Conservation (phyloP, 139 green algal genomes). For the Haematococcus lacustris region DNA sequence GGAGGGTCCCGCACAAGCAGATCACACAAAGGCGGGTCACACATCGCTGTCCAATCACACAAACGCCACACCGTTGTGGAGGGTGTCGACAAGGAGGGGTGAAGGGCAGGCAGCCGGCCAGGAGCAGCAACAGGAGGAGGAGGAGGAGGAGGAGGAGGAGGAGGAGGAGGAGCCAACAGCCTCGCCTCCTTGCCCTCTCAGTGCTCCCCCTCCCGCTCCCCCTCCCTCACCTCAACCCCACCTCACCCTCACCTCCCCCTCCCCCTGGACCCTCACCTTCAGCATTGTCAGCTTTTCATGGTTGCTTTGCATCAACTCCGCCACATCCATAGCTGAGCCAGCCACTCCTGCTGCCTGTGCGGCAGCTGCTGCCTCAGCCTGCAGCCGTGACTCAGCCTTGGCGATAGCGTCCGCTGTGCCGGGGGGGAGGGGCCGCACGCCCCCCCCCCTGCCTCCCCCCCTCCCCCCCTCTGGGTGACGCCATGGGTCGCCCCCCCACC, state of each 20-base stretch:
- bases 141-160: neutral
- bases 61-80: too few relatives aligned
- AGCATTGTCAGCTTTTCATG: slow-evolving; percentile 18
- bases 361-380: neutral
- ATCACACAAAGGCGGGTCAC: too few relatives aligned
- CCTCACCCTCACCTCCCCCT: neutral
- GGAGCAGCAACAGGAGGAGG: neutral
- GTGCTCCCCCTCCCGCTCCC: neutral
- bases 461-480: too few relatives aligned
- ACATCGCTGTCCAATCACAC: too few relatives aligned
- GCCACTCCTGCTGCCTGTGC: neutral
- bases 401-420: slow-evolving; percentile 2
- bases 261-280: slow-evolving; percentile 7
- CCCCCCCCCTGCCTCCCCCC: too few relatives aligned
- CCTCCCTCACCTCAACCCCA: neutral
- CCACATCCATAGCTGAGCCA: slow-evolving; percentile 11
- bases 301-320: slow-evolving; percentile 12
- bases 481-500: too few relatives aligned
- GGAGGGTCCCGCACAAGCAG: too few relatives aligned
- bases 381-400: neutral
- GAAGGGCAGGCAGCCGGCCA: neutral
- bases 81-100: neutral
- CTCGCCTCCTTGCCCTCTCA: neutral
- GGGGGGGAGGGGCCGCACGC: slow-evolving; percentile 5
- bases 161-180: neutral